Evolutionary conservation across 306 rosid genomes (phyloP), one percentile per base, ranked within the genome.

Genomic region (Abrus pulchellus): DNA sequence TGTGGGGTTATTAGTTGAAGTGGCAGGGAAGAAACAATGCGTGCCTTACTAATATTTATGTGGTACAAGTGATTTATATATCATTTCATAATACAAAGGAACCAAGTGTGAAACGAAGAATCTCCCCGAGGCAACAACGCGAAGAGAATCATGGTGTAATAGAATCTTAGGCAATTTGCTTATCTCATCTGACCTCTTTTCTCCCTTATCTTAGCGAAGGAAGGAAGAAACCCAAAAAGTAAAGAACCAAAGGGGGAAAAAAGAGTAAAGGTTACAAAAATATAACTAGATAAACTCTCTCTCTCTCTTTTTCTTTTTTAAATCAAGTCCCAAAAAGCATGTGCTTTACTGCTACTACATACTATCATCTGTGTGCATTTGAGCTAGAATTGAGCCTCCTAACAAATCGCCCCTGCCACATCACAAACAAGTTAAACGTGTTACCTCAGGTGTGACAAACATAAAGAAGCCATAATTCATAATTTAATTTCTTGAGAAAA

Each of bases 371-470:
- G 43, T 84, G 86, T 20, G 74, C 78, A 69, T 75, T 82, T 38
- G 78, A 67, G 88, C 90, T 87, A 59, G 82, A 84, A 83, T 87
- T 88, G 49, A 90, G 86, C 85, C 97, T 92, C 86, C 88, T 88
- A 74, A 94, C 97, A 87, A 94, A 94, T 60, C 94, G 87, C 7
- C 98, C 97, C 98, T 94, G 96, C 83, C 83, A 88, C 48, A 33
- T 45, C 68, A 81, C 82, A 69, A 80, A 83, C 78, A 79, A 81
- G 27, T 28, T 66, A 41, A 27, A 67, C 38, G 0, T 68, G 73
- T 72, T 71, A 77, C 75, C 75, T 47, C 81, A 49, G 67, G 27
- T 43, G 62, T 48, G 74, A 32, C 54, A 71, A 77, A 44, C 75
- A 77, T 33, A 54, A 69, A 4, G 41, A 75, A 68, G 14, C 68